Evolutionary conservation across 352 stramenopile genomes (phyloP).

Genomic region (Pythium vanterpoolii): DNA sequence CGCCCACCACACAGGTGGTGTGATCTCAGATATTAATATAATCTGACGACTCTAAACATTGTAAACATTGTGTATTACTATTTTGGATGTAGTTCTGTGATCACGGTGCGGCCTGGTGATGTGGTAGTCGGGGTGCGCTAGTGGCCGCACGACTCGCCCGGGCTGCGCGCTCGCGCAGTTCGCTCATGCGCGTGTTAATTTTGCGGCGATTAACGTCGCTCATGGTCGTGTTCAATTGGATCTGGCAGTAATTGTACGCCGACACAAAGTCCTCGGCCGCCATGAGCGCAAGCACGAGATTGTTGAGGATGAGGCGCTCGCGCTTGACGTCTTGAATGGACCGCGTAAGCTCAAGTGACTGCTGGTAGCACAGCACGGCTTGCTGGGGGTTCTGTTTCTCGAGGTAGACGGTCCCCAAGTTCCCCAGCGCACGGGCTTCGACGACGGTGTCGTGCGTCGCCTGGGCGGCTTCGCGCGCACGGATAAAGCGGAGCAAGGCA

Average conservation of each 20-base stretch:
- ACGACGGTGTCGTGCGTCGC: conserved; percentile 48
- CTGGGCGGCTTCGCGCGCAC: conserved; percentile 54
- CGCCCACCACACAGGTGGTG: no score
- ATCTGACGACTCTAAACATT: no score
- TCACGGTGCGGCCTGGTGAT: background rate
- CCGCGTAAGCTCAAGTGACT: conserved; percentile 71
- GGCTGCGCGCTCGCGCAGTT: conserved; percentile 45
- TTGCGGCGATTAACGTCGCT: conserved; percentile 75
- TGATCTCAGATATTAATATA: no score
- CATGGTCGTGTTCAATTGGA: conserved; percentile 65
- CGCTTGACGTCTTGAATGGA: conserved; percentile 70
- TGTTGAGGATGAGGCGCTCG: conserved; percentile 82
- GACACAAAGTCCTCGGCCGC: conserved; percentile 53
- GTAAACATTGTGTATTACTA: background rate
- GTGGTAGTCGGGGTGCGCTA: background rate
- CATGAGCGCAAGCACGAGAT: conserved; percentile 73
- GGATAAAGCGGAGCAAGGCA: conserved; percentile 58
- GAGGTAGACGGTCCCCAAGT: conserved; percentile 74
- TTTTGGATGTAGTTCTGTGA: background rate
- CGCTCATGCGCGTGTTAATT: conserved; percentile 76
- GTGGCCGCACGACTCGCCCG: conserved; percentile 16
- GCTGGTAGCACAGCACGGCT: conserved; percentile 71
- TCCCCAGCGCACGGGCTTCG: conserved; percentile 70
- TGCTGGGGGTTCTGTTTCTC: conserved; percentile 68
- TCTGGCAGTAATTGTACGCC: conserved; percentile 57